Evolutionary conservation across 2,329 filamentous ascomycete species (phyloP).

Genomic region (Claviceps fusiformis): DNA sequence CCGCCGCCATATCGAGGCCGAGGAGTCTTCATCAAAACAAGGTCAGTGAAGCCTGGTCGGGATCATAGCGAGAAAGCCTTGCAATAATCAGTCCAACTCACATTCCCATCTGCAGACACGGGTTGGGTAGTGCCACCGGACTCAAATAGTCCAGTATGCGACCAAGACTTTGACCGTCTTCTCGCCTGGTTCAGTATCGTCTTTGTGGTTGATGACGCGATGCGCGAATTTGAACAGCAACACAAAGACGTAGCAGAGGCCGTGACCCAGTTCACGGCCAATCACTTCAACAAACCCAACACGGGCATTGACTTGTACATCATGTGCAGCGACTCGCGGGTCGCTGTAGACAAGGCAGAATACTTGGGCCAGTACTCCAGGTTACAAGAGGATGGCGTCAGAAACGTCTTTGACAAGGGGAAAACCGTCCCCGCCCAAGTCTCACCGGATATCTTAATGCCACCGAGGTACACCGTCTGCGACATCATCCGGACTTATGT

Average conservation of each 20-base stretch:
- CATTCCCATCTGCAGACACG: too few relatives aligned
- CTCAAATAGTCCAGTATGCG: too few relatives aligned
- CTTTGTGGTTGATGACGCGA: constrained; percentile 86
- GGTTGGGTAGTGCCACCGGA: too few relatives aligned
- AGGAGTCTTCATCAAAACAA: too few relatives aligned
- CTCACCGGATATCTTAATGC: background rate
- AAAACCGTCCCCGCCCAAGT: background rate
- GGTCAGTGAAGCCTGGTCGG: too few relatives aligned
- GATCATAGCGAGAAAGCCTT: too few relatives aligned
- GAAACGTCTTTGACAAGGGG: background rate
- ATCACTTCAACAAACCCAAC: constrained; percentile 65
- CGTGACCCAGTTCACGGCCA: constrained; percentile 61
- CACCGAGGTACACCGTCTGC: background rate
- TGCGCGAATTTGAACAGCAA: constrained; percentile 63
- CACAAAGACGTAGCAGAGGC: constrained; percentile 66
- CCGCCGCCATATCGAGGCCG: too few relatives aligned
- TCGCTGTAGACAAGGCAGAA: constrained; percentile 23
- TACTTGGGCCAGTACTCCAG: constrained; percentile 48
- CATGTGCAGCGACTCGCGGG: constrained; percentile 50
- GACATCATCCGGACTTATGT: background rate
- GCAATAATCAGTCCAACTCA: too few relatives aligned
- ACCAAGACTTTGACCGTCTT: constrained; percentile 45
- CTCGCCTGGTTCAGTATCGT: constrained; percentile 71
- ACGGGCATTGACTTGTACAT: constrained; percentile 91
- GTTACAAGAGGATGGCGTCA: constrained; percentile 24